Percentiles rank a stretch among this genome's conserved stretches.
phyloP scores from a whole-genome alignment of 495 filamentous ascomycete species.

The Achaetomiella virescens region DNA sequence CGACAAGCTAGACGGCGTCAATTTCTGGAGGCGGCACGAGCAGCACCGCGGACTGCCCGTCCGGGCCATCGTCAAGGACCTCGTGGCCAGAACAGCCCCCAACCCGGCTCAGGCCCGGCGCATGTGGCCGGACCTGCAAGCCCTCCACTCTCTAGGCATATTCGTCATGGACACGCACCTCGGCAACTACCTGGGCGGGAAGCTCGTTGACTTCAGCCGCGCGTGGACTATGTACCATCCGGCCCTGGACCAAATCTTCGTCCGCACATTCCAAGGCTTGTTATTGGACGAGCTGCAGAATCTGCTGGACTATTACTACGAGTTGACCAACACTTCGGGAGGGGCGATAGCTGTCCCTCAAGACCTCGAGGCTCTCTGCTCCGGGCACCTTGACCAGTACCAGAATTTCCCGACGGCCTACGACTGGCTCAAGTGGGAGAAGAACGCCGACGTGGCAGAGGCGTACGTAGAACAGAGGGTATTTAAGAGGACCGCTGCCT shows the following conservation, averaged over 20 bases:
- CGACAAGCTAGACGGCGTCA: background rate
- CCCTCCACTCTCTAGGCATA: slow-evolving; percentile 15
- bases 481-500: background rate
- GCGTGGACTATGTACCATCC: slow-evolving; percentile 16
- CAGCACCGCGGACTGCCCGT: slow-evolving; percentile 4
- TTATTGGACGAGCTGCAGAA: background rate
- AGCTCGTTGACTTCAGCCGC: slow-evolving; percentile 19
- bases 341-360: background rate
- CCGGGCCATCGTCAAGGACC: slow-evolving; percentile 17
- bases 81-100: background rate
- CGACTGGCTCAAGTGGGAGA: slow-evolving; percentile 6
- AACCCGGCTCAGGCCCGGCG: background rate
- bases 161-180: slow-evolving; percentile 8
- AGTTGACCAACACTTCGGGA: background rate
- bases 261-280: background rate
- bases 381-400: background rate
- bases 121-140: slow-evolving; percentile 14
- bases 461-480: slow-evolving; percentile 10
- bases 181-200: slow-evolving; percentile 16
- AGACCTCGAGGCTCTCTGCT: background rate
- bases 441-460: background rate
- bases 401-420: background rate
- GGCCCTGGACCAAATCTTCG: background rate
- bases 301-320: slow-evolving; percentile 1
- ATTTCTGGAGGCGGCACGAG: slow-evolving; percentile 3